Evolutionary conservation across 371 early-diverging fungal genomes (phyloP).

Genomic region (Amoeboaphelidium occidentale): DNA sequence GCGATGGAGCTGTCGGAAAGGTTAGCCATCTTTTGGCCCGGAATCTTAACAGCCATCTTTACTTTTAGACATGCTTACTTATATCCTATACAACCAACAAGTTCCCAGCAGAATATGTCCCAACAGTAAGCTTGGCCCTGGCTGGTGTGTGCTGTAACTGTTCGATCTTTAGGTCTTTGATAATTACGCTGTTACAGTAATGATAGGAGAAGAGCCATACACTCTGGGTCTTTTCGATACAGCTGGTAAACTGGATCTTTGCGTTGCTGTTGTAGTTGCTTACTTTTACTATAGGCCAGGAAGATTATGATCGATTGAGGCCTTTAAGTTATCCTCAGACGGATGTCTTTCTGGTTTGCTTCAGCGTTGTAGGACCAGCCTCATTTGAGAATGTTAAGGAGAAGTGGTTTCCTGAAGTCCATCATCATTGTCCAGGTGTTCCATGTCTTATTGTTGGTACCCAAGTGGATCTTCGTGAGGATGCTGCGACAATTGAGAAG

Average conservation of each 20-base stretch:
- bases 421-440: slow-evolving; percentile 89
- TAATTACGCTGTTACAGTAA: slow-evolving; percentile 95
- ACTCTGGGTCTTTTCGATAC: slow-evolving; percentile 89
- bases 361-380: slow-evolving; percentile 79
- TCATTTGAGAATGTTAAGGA: slow-evolving; percentile 40
- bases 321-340: slow-evolving; percentile 74
- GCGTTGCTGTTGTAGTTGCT: no score
- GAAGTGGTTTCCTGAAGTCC: slow-evolving; percentile 56
- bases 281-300: slow-evolving; percentile 35
- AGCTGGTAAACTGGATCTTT: slow-evolving; percentile 72
- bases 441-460: slow-evolving; percentile 91
- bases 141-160: no score
- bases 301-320: slow-evolving; percentile 92
- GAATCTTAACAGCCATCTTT: background rate
- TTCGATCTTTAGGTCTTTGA: slow-evolving; percentile 52
- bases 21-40: slow-evolving; percentile 12
- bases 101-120: slow-evolving; percentile 94
- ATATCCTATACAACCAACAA: slow-evolving; percentile 96
- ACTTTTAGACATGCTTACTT: slow-evolving; percentile 58
- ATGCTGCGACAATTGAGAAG: slow-evolving; percentile 48
- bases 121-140: slow-evolving; percentile 48
- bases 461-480: slow-evolving; percentile 82
- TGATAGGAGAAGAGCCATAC: slow-evolving; percentile 82
- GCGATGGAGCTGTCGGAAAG: slow-evolving; percentile 96
- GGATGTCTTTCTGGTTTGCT: slow-evolving; percentile 75